A percentile compares a stretch with the other conserved stretches of the same genome.
phyloP scores from a whole-genome alignment of 805 yeast genomes.

The Hanseniaspora thailandica region DNA sequence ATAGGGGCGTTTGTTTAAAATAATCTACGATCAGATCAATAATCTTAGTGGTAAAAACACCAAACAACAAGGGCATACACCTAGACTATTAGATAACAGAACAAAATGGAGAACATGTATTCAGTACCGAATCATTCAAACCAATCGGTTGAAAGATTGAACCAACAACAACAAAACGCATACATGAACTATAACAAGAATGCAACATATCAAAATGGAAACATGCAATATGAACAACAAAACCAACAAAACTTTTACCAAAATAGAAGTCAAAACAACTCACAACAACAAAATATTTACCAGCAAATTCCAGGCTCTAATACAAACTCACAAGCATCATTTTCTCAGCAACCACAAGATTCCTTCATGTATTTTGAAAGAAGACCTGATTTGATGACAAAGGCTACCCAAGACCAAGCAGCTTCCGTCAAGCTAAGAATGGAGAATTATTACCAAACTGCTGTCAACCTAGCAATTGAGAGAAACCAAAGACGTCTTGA shows the following conservation, averaged over 20 bases:
- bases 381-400: slow-evolving; percentile 68
- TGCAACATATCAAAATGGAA: background rate
- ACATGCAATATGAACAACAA: slow-evolving; percentile 18
- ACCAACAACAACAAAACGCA: slow-evolving; percentile 17
- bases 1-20: no score
- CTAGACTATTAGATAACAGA: background rate
- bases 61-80: background rate
- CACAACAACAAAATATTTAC: slow-evolving; percentile 16
- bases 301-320: slow-evolving; percentile 18
- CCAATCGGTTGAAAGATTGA: slow-evolving; percentile 9
- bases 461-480: slow-evolving; percentile 86
- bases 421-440: slow-evolving; percentile 70
- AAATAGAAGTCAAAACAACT: slow-evolving; percentile 21
- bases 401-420: slow-evolving; percentile 67
- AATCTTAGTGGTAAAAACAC: background rate
- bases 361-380: slow-evolving; percentile 55
- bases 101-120: slow-evolving; percentile 11
- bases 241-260: slow-evolving; percentile 24
- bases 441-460: slow-evolving; percentile 74
- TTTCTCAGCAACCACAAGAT: slow-evolving; percentile 13
- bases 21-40: no score
- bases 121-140: slow-evolving; percentile 10
- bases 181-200: slow-evolving; percentile 14
- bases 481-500: slow-evolving; percentile 85
- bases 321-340: slow-evolving; percentile 18